Evolutionary conservation across 164 flowering plant genomes (phyloP).

Genomic region (Nelumbo lutea): DNA sequence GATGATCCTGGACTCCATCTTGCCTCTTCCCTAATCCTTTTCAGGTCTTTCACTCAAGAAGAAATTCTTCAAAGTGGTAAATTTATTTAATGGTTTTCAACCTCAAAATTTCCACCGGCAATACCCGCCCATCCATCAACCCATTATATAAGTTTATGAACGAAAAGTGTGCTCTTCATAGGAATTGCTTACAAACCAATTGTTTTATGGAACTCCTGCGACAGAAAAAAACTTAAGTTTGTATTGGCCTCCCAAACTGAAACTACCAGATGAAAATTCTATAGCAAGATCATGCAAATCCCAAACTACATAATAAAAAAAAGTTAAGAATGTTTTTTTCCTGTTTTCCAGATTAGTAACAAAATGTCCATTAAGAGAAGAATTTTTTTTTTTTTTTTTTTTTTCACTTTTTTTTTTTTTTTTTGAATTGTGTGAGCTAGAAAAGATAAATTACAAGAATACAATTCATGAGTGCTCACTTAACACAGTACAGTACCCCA

Average conservation of each 20-base stretch:
- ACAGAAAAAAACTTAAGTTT: slow-evolving; percentile 7
- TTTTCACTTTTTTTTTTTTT: no score
- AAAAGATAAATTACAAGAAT: no score
- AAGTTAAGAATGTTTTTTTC: background rate
- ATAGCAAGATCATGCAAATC: slow-evolving; percentile 3
- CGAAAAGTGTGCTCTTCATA: slow-evolving; percentile 94
- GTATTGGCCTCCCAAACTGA: background rate
- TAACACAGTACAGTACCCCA: no score
- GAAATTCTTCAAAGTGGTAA: slow-evolving; percentile 68
- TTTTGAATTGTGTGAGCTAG: no score
- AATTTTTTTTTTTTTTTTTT: no score
- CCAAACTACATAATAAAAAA: background rate
- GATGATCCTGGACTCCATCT: slow-evolving; percentile 92
- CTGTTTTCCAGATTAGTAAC: background rate
- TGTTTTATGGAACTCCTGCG: slow-evolving; percentile 75
- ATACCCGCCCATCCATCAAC: slow-evolving; percentile 97
- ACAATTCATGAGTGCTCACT: no score
- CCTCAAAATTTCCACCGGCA: slow-evolving; percentile 80
- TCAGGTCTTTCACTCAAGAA: slow-evolving; percentile 87
- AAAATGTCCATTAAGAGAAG: no score
- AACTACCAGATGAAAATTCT: background rate
- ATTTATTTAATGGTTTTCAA: slow-evolving; percentile 66
- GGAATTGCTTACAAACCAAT: slow-evolving; percentile 84
- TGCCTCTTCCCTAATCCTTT: slow-evolving; percentile 78
- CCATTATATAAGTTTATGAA: slow-evolving; percentile 90